Base-by-base conservation (phyloP, 495 filamentous ascomycete species). In the Bacidia gigantensis region DNA sequence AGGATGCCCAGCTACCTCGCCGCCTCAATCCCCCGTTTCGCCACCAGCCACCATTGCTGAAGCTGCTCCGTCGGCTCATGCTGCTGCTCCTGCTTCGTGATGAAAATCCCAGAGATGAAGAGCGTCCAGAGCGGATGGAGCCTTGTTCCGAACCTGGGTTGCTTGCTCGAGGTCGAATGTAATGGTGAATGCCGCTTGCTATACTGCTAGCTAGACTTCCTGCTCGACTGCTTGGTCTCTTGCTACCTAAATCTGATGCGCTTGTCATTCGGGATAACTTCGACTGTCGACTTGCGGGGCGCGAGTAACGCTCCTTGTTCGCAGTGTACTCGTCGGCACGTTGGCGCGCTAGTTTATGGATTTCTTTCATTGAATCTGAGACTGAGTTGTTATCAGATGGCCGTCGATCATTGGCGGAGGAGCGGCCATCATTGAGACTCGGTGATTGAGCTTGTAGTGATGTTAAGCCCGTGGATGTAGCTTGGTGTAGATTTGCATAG, bases 1-100 rank as follows among this genome's bases (percentile, higher is more conserved):
- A 62, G 18, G 60, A 62, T 23, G 49, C 51, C 57, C 57, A 62
- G 41, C 60, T 62, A n/a, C 52, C 50, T 54, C 56, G 56, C 26
- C 55, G 45, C 29, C 55, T 29, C 3, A 62, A 49, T 22, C 56
- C 54, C 11, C 42, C 49, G 25, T 50, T 55, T 39, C 55, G 59
- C 51, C 55, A 56, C 60, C 60, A 57, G n/a, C 51, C 53, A 25
- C 49, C 53, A 23, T 38, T 50, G 26, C 44, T 47, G 22, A 47
- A 47, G 21, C 51, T 53, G 26, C 50, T 56, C 21, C 53, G 46
- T 26, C 56, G 50, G 22, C 50, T 58, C 42, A 57, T 56, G 39
- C 59, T 61, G 54, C 56, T 58, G 24, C 48, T 59, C 17, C 59
- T 49, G 23, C 56, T 59, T 2, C 50, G 51, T 3, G 51, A 54